Percentiles rank a stretch among this genome's conserved stretches.
Conservation (phyloP, 2,329 filamentous ascomycete species). For the Epichloe gansuensis region DNA sequence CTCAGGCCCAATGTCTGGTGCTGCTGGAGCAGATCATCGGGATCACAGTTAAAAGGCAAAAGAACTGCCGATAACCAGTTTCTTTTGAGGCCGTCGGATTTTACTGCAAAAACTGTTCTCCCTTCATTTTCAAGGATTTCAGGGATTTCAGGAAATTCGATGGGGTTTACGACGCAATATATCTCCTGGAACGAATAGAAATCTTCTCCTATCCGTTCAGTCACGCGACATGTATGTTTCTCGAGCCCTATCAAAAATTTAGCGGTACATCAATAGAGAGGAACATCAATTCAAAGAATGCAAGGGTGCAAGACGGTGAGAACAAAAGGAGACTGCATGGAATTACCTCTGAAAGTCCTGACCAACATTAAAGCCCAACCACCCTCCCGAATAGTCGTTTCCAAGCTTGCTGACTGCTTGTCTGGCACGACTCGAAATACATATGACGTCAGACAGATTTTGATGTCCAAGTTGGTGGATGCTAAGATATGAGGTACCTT, state of each 20-base stretch:
- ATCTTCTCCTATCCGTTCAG: not conserved
- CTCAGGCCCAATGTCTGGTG: slow-evolving; percentile 18
- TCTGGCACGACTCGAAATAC: not conserved
- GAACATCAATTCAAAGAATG: not conserved
- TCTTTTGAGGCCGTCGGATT: not conserved
- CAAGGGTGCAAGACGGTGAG: not conserved
- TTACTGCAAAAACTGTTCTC: not conserved
- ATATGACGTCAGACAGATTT: not conserved
- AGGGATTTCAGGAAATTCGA: too few relatives aligned
- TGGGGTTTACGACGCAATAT: not conserved
- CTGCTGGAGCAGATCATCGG: slow-evolving; percentile 10
- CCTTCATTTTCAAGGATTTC: not conserved
- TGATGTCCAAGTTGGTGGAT: not conserved
- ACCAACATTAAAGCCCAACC: slow-evolving; percentile 1
- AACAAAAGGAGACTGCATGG: not conserved
- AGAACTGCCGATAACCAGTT: slow-evolving; percentile 10
- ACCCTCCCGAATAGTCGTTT: not conserved
- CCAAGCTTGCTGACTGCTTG: not conserved
- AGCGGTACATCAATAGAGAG: not conserved
- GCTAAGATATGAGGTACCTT: slow-evolving; percentile 15
- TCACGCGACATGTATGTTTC: not conserved
- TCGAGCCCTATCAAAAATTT: not conserved
- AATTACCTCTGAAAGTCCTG: not conserved
- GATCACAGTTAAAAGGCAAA: slow-evolving; percentile 14
- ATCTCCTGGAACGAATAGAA: not conserved